phyloP scores from a whole-genome alignment of 2,329 filamentous ascomycete genomes.

The Clarireedia paspali region DNA sequence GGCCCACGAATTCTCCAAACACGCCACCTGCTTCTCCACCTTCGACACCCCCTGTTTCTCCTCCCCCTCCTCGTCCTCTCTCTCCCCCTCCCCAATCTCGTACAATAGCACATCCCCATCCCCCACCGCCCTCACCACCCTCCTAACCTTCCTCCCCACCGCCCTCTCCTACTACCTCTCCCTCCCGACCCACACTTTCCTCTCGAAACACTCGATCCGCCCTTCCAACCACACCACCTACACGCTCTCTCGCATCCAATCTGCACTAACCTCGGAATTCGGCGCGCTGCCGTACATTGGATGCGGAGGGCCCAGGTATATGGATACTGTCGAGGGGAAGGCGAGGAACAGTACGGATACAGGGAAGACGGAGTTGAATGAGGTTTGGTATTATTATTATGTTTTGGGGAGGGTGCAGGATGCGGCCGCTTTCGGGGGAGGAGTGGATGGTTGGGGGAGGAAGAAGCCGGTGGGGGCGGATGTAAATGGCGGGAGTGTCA shows the following conservation, averaged over 20 bases:
- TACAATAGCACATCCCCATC: not conserved
- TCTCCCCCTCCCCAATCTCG: not conserved
- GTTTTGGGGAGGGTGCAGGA: constrained; percentile 48
- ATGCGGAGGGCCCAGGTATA: constrained; percentile 52
- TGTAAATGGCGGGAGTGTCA: constrained; percentile 40
- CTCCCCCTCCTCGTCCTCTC: not conserved
- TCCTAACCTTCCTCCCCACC: constrained; percentile 30
- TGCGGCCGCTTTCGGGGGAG: not conserved
- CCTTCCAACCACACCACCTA: constrained; percentile 54
- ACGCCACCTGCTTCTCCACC: constrained; percentile 59
- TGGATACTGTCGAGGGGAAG: constrained; percentile 47
- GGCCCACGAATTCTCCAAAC: constrained; percentile 62
- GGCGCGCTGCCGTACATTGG: constrained; percentile 53
- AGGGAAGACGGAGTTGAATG: constrained; percentile 48
- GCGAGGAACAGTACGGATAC: constrained; percentile 42
- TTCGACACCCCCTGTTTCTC: constrained; percentile 57
- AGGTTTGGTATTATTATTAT: constrained; percentile 62
- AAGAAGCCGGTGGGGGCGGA: constrained; percentile 21
- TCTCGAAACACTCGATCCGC: constrained; percentile 43
- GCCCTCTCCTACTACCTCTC: constrained; percentile 47
- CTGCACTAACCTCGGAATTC: constrained; percentile 40
- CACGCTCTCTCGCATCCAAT: constrained; percentile 44
- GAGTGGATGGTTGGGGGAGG: constrained; percentile 24
- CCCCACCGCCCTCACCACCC: not conserved
- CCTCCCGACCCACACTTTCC: constrained; percentile 54